Evolutionary conservation across 352 stramenopile species (phyloP).

Genomic region (Phytophthora tubulina): DNA sequence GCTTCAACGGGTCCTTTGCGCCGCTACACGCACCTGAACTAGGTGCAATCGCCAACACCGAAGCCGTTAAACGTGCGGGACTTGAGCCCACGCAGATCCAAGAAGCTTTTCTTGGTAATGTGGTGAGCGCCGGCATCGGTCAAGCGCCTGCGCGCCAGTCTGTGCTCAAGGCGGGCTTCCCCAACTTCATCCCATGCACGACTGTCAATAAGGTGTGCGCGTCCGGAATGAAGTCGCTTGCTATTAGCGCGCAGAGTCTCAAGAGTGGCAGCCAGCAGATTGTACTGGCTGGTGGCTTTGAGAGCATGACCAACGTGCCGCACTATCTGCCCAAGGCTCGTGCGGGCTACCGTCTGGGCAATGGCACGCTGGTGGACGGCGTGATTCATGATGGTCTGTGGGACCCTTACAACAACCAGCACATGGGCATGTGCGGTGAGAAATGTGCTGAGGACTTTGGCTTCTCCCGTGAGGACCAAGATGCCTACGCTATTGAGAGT

Average conservation of each 20-base stretch:
- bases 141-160: constrained; percentile 97
- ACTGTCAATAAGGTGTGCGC: constrained; percentile 99
- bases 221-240: constrained; percentile 93
- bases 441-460: constrained; percentile 93
- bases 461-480: constrained; percentile 96
- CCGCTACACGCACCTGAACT: constrained; percentile 92
- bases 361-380: constrained; percentile 89
- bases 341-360: constrained; percentile 93
- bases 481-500: constrained; percentile 94
- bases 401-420: constrained; percentile 97
- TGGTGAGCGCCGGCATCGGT: constrained; percentile 96
- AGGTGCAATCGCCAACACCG: constrained; percentile 93
- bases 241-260: constrained; percentile 91
- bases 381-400: constrained; percentile 97
- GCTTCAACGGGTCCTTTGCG: constrained; percentile 94
- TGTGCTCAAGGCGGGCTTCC: constrained; percentile 91
- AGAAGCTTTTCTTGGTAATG: constrained; percentile 98
- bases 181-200: constrained; percentile 94
- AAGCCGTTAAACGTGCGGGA: constrained; percentile 77
- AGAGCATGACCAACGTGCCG: constrained; percentile 98
- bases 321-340: constrained; percentile 96
- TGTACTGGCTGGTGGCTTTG: constrained; percentile 95
- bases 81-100: constrained; percentile 88
- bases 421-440: constrained; percentile 96
- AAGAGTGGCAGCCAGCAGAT: constrained; percentile 87